Base-by-base conservation (phyloP, 352 stramenopile genomes). In the Pythium insidiosum region DNA sequence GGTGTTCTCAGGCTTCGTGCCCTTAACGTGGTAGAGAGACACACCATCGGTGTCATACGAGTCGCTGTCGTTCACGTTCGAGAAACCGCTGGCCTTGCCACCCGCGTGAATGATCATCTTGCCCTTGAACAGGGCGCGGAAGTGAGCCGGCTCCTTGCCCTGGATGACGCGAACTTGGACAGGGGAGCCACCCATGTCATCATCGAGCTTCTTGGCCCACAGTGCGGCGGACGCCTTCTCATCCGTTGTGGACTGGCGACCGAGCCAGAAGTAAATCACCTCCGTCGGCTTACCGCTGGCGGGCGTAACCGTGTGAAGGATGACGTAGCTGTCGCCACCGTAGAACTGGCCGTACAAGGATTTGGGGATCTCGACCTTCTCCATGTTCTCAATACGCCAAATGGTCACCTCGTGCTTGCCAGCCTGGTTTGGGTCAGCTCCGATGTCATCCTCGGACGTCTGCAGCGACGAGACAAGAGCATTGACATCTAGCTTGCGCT, bases 241-340 rank as follows among this genome's bases (percentile, higher is more conserved):
- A 59, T 96, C 85, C n/a, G 65, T 73, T 37, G 76, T 75, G 12
- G 80, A 94, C 33, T 77, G 66, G 40, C 78, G 77, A n/a, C 87
- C 87, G 52, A 95, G 80, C 73, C 86, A 96, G 62, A 95, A 95
- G 75, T 96, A 96, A 53, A 96, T 95, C 50, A 96, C 68, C 45
- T 94, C 71, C 16, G 61, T 72, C 25, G 67, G 60, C 60, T 88
- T 89, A 29, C 71, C 73, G 34, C 54, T 82, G 19, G 66, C 57
- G 20, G 71, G 56, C 44, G 61, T 85, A 16, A 84, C 77, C 18
- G 77, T 86, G 45, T 95, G 67, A 21, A 98, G 64, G 19, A 98
- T 49, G 55, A 99, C 89, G 73, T 99, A 99, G 50, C 83, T 97
- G 66, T 99, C 95, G 24, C 94, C 95, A 40, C 73, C 73, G 59